Base-by-base conservation (phyloP, 2,329 filamentous ascomycete genomes). In the Hypoxylon sp. region DNA sequence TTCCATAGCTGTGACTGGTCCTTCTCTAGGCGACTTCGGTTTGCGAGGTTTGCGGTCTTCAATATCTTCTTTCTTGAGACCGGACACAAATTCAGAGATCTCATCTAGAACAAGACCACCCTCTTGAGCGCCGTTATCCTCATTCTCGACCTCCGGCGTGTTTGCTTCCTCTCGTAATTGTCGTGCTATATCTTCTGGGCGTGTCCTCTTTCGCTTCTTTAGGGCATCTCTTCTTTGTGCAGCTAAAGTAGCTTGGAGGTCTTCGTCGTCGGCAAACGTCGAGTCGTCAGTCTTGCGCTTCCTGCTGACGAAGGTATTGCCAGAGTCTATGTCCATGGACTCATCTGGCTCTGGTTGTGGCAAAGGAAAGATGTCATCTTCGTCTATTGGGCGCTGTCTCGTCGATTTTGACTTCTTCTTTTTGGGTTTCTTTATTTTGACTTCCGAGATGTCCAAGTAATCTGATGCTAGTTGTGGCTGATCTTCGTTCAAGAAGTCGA, bases 341-440 rank as follows among this genome's bases (percentile, higher is more conserved):
- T 75, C 72, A 42, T 78, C 78, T 21, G 73, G 65, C 6, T 67
- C 64, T 15, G 57, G 52, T 15, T 72, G 60, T 11, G 75, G 73
- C 2, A 70, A 57, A 1, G 78, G 75, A 51, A 85, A 78, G 4
- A 86, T 73, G 38, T 83, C 83, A 47, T 87, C 83, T 20, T 86
- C 83, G 30, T 86, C 83, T n/a, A 78, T 73, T 1, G 79, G 80
- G 61, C 87, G 88, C 67, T 89, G 84, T 40, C 89, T 80, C 2
- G 88, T 90, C 16, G 83, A 79, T 70, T 91, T 93, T 21, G 84
- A 81, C 73, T 93, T 94, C 75, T 93, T 95, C 72, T 86, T 97
- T 73, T 96, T 97, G 0, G 90, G 87, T 70, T 96, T 99, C 74
- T 91, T 95, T 57, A 97, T 82, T 71, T 97, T 99, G 66, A 97